These are phyloP conservation scores for Durio zibethinus DNA, from an alignment of 345 rosid genomes.

Conservation along the genomic window DNA sequence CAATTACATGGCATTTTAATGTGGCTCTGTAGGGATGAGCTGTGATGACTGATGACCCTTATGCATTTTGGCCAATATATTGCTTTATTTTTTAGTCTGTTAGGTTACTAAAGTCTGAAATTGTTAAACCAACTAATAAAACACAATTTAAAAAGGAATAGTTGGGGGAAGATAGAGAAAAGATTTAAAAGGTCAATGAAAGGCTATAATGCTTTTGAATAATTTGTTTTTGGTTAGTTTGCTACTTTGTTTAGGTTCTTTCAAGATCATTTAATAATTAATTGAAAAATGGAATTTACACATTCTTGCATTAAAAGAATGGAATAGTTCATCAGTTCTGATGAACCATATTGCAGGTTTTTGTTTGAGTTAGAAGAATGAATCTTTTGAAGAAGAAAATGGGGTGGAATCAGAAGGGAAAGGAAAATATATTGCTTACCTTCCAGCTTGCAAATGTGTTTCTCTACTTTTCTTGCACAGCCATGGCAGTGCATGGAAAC, in stretches of 20 bases:
- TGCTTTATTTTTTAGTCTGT: background rate
- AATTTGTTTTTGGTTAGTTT: background rate
- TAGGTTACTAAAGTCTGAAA: background rate
- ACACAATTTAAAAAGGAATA: background rate
- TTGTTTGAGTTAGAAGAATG: background rate
- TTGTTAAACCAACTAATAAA: background rate
- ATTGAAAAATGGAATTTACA: background rate
- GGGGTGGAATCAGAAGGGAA: background rate
- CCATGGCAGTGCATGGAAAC: conserved; percentile 92
- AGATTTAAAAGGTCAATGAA: background rate
- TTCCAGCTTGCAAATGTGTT: conserved; percentile 78
- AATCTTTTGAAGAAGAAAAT: background rate
- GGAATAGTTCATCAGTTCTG: background rate
- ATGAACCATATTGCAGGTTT: background rate
- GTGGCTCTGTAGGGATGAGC: background rate
- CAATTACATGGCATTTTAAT: background rate
- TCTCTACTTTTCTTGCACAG: conserved; percentile 89
- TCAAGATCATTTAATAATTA: background rate
- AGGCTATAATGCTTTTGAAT: background rate
- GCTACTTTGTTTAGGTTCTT: background rate
- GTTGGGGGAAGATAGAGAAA: background rate
- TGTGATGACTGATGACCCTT: background rate
- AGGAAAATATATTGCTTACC: conserved; percentile 35
- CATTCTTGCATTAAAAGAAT: background rate
- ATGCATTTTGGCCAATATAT: background rate